Percentiles rank a stretch among this genome's conserved stretches.
phyloP scores from a whole-genome alignment of 495 filamentous ascomycete species.

The Pseudomonodictys pantanalensis region DNA sequence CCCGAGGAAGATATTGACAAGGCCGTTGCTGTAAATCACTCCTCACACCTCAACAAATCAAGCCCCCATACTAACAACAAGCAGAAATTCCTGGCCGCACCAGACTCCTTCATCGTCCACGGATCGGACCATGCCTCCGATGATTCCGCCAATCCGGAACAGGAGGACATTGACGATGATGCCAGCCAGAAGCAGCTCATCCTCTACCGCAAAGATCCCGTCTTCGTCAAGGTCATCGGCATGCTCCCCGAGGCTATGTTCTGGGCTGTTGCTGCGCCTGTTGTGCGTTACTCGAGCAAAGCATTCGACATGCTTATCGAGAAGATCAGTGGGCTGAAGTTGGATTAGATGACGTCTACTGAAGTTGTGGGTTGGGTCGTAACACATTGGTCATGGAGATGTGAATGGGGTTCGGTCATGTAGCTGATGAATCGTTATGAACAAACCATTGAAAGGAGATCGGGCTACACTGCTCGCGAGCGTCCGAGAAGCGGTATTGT shows the following conservation, averaged over 20 bases:
- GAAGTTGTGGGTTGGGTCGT: no score
- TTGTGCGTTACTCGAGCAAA: not conserved
- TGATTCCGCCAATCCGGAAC: not conserved
- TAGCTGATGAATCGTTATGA: no score
- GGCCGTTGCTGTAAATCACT: constrained; percentile 7
- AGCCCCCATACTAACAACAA: not conserved
- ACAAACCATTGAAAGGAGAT: no score
- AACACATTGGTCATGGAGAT: no score
- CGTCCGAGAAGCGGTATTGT: no score
- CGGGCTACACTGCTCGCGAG: no score
- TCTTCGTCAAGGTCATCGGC: constrained; percentile 4
- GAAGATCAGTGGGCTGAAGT: no score
- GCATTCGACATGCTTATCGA: not conserved
- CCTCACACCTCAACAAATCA: not conserved
- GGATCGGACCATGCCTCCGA: not conserved
- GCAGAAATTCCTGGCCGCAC: constrained; percentile 6
- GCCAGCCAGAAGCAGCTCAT: not conserved
- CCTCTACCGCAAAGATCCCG: not conserved
- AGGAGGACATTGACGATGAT: not conserved
- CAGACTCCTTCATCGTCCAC: constrained; percentile 1
- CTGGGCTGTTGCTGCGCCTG: not conserved
- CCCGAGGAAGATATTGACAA: constrained; percentile 2
- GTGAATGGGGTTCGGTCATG: no score
- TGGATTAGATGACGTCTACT: no score
- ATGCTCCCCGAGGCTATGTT: constrained; percentile 1